phyloP scores from a whole-genome alignment of 345 rosid genomes.

The Brassica juncea region DNA sequence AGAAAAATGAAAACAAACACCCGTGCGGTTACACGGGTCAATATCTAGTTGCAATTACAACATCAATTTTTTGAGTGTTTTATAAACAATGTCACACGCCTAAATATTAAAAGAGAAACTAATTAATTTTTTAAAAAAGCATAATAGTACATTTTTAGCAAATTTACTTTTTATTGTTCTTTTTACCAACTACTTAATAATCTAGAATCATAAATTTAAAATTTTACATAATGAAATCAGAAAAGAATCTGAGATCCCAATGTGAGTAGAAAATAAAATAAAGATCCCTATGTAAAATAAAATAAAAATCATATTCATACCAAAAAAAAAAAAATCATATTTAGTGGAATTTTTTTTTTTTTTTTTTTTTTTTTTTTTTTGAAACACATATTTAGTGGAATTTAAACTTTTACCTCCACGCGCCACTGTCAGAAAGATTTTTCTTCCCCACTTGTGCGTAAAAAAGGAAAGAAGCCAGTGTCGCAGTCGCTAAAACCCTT shows the following conservation, averaged over 20 bases:
- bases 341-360: slow-evolving; percentile 20
- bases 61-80: no score
- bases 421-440: slow-evolving; percentile 42
- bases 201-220: background rate
- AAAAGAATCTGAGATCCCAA: slow-evolving; percentile 36
- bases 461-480: slow-evolving; percentile 26
- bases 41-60: no score
- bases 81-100: no score
- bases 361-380: no score
- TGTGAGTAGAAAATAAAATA: background rate
- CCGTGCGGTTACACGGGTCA: no score
- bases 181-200: background rate
- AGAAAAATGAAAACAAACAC: no score
- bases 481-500: slow-evolving; percentile 33
- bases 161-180: no score
- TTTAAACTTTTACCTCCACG: slow-evolving; percentile 28
- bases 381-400: slow-evolving; percentile 5
- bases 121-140: no score
- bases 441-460: slow-evolving; percentile 29
- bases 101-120: no score
- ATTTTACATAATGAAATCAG: background rate
- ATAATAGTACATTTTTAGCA: no score
- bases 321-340: background rate
- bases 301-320: background rate
- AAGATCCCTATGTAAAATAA: background rate